A percentile compares a stretch with the other conserved stretches of the same genome.
Conservation (phyloP, 306 rosid species). For the Inga laurina region DNA sequence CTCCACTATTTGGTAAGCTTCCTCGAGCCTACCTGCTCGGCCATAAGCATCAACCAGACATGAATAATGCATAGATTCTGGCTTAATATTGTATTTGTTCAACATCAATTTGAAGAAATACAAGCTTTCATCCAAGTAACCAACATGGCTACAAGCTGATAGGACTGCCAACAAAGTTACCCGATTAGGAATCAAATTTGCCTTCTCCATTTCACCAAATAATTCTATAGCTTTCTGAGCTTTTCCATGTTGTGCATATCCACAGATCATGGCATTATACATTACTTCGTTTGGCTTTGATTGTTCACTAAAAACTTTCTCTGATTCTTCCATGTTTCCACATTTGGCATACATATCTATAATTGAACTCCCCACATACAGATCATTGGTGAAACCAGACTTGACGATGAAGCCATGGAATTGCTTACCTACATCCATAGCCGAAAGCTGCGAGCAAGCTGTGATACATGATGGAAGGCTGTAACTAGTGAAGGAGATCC, state of each 20-base stretch:
- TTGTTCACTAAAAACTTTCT: constrained; percentile 43
- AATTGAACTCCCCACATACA: constrained; percentile 52
- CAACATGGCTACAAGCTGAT: constrained; percentile 29
- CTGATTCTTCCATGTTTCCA: constrained; percentile 46
- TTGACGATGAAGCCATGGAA: constrained; percentile 40
- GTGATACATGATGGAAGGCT: constrained; percentile 47
- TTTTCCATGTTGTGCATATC: constrained; percentile 59
- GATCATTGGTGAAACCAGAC: constrained; percentile 47
- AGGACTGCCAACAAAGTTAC: constrained; percentile 42
- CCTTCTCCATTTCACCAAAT: constrained; percentile 26
- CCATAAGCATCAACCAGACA: constrained; percentile 56
- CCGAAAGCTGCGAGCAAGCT: not conserved
- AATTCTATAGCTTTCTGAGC: constrained; percentile 42
- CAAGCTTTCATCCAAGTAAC: not conserved
- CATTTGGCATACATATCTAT: constrained; percentile 61
- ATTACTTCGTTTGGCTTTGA: constrained; percentile 41
- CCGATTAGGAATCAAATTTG: not conserved
- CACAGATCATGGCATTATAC: constrained; percentile 51
- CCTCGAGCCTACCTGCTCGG: constrained; percentile 58
- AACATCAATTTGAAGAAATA: constrained; percentile 37
- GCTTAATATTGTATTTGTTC: constrained; percentile 41
- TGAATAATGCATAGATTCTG: constrained; percentile 48
- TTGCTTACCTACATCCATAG: not conserved
- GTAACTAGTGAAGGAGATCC: constrained; percentile 41
- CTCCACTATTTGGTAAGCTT: constrained; percentile 50